Base-by-base conservation (phyloP, 495 filamentous ascomycete species). In the Aspergillus carlsbadensis region DNA sequence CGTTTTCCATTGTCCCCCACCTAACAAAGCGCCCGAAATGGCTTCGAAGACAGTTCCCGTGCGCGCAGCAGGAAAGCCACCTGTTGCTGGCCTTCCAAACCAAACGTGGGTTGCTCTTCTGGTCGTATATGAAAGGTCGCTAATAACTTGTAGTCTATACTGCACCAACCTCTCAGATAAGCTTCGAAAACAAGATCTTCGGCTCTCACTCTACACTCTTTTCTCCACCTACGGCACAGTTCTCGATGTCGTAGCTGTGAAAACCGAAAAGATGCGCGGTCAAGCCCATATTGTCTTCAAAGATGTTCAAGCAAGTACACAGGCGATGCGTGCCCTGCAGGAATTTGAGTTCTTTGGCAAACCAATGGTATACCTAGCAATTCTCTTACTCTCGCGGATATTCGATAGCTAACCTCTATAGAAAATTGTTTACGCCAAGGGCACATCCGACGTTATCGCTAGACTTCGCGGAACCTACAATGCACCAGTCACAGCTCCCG, bases 201-300 rank as follows among this genome's bases (percentile, higher is more conserved):
- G 89, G 40, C 85, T 88, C 8, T 84, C 86, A 11, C 84, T 99
- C 7, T 98, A 98, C 73, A 90, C 88, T 62, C 84, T 98, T 14
- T 99, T 98, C 65, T 87, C 89, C 10, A 96, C 91, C 26, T 93
- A 97, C 68, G 95, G 95, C 18, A 84, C 90, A 8, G 89, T 99
- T 13, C 82, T 99, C 45, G 94, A 98, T 66, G 86, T 99, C n/a
- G 88, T 96, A 31, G 88, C 90, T 31, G 78, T 96, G 64, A 92
- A 90, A 72, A 94, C 89, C 0, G 77, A 76, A 63, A 92, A 91
- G 73, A 92, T 96, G 88, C 88, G 95, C 34, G 94, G 94, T 2
- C 94, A 98, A 70, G 95, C 94, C 48, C 92, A 97, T 66, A 78
- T 99, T 43, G 89, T 92, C 3, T 97, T 90, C 70, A 84, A 88